These are phyloP conservation scores for Cyclotella sp. DNA, from an alignment of 108 stramenopile species.

Conservation along the genomic window DNA sequence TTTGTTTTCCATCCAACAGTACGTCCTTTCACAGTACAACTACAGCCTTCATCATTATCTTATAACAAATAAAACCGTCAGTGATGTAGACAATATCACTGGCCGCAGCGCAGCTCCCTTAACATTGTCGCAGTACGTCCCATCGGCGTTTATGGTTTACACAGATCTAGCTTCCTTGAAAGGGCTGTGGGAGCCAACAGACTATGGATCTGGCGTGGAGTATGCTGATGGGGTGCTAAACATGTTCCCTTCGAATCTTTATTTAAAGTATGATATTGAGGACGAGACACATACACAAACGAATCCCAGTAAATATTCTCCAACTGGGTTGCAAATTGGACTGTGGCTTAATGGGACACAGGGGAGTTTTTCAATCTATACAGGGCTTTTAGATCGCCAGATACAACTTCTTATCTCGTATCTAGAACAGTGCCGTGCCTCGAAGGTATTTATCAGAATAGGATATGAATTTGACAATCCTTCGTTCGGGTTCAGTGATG, in stretches of 20 bases:
- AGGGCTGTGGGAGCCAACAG: slow-evolving; percentile 69
- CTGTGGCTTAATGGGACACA: slow-evolving; percentile 82
- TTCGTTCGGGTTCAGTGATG: slow-evolving; percentile 66
- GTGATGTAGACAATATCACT: not conserved
- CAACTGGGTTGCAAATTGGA: slow-evolving; percentile 69
- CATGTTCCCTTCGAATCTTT: slow-evolving; percentile 34
- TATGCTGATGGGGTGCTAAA: slow-evolving; percentile 65
- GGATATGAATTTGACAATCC: slow-evolving; percentile 92
- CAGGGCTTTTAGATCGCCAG: slow-evolving; percentile 61
- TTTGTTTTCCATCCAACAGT: slow-evolving; percentile 81
- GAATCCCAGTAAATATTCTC: not conserved
- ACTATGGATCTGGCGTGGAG: slow-evolving; percentile 85
- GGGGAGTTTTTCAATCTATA: slow-evolving; percentile 70
- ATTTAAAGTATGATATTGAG: not conserved
- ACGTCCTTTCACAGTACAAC: slow-evolving; percentile 73
- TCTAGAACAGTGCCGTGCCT: slow-evolving; percentile 46
- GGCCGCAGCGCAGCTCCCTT: slow-evolving; percentile 1
- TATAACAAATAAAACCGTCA: slow-evolving; percentile 11
- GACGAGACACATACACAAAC: not conserved
- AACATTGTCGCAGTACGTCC: slow-evolving; percentile 49
- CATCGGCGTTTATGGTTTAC: slow-evolving; percentile 79
- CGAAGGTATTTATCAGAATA: slow-evolving; percentile 71
- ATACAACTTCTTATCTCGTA: slow-evolving; percentile 60
- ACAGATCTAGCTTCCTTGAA: slow-evolving; percentile 73
- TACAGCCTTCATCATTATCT: slow-evolving; percentile 61